Base-by-base conservation (phyloP, 192 early-diverging fungal genomes). In the Rhizoclosmatium sp. region DNA sequence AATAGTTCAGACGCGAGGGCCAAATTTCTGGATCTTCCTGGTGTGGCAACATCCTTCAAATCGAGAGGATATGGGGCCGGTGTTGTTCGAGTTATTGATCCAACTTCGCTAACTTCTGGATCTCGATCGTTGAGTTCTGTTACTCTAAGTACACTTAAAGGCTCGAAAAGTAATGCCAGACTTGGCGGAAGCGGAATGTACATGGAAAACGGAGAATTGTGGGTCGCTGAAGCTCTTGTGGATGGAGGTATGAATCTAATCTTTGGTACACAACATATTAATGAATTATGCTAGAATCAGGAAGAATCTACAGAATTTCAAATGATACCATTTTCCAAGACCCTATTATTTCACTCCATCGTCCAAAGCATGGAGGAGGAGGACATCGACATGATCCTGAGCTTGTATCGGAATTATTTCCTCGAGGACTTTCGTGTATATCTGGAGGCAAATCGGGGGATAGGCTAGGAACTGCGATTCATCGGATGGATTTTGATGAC, bases 1-100 rank as follows among this genome's bases (percentile, higher is more conserved):
- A 62, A 7, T 7, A 21, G 5, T 9, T 21, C 14, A 4, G 60
- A 62, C 5, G 69, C 78, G 2, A 45, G 41, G 14, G 19, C 78
- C 46, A 80, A 80, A 66, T 80, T 80, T 44, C 59, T 80, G 78
- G 62, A 80, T 54, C 62, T 80, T 66, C 78, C 78, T 40, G 78
- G 78, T 21, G 10, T 80, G 4, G 39, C 73, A 21, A 80, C 78
- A 44, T 59, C 69, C 3, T 23, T 62, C 21, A 47, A 16, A 4
- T 45, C 78, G 31, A 47, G 59, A 10, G 78, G 78, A 16, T 66
- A 66, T 39, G 46, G 70, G 4, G 78, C 78, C 3, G 78, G 78
- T 2, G 39, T 48, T 3, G 49, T 80, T 48, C 39, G 64, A 49
- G 42, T 80, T 9, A 23, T 74, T 2, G 61, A 48, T 56, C 60